These are phyloP conservation scores for Diplodia scrobiculata DNA, from an alignment of 2,329 filamentous ascomycete species.

Conservation along the genomic window DNA sequence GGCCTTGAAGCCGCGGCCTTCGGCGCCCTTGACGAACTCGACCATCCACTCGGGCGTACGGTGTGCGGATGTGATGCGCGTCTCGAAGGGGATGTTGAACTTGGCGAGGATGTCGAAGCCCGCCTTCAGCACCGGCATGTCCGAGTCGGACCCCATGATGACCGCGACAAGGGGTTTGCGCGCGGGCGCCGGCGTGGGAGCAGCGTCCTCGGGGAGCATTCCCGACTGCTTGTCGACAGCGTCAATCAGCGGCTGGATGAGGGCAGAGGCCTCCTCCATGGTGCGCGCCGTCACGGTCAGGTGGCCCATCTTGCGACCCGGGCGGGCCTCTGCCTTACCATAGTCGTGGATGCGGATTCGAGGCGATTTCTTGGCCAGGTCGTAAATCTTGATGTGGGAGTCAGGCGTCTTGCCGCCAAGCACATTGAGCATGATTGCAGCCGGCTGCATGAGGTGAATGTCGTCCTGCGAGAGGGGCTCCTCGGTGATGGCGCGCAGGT, in stretches of 20 bases:
- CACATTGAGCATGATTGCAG: conserved; percentile 77
- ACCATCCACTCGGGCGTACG: conserved; percentile 54
- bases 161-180: conserved; percentile 66
- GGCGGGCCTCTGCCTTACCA: conserved; percentile 80
- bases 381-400: conserved; percentile 63
- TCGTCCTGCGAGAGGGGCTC: conserved; percentile 57
- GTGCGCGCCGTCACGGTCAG: conserved; percentile 75
- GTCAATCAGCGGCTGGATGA: conserved; percentile 70
- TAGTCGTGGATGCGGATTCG: conserved; percentile 79
- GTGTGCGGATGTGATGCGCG: conserved; percentile 74
- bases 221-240: conserved; percentile 60
- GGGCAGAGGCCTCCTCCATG: conserved; percentile 67
- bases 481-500: conserved; percentile 80
- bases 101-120: conserved; percentile 67
- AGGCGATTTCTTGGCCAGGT: conserved; percentile 59
- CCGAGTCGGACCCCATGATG: conserved; percentile 82
- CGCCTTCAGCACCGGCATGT: conserved; percentile 67
- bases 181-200: conserved; percentile 32
- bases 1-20: conserved; percentile 45
- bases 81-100: conserved; percentile 72
- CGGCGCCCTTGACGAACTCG: conserved; percentile 48
- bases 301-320: conserved; percentile 92
- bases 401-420: conserved; percentile 67
- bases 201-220: conserved; percentile 39
- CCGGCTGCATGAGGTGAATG: conserved; percentile 60